Evolutionary conservation across 106 monocot species (phyloP), one percentile per base, ranked within the genome.

Genomic region (Dioscorea zingiberensis): DNA sequence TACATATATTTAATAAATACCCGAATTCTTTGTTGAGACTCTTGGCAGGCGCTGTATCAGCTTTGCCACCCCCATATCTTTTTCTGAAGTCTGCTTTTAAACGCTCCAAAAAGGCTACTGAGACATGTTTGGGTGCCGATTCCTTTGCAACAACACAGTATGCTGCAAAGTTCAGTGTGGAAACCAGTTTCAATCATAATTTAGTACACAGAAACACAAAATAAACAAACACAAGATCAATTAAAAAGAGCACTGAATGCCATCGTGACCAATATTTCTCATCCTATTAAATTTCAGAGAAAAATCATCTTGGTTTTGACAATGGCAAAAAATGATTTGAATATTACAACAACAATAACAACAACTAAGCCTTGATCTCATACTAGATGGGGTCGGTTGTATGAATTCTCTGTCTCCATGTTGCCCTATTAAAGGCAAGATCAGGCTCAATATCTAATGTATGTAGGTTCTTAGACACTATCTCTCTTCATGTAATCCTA

Each of bases 11-110:
- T 30, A 4, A 55, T 58, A 57, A 77, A 76, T 83, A 95, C 91
- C 91, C 88, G 68, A 91, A 95, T 81, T 95, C 91, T 74, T 95
- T 91, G 25, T 88, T 91, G 12, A 95, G 79, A 74, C 91, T 95
- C 77, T 91, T 95, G 18, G 95, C 85, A 61, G 74, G 73, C 58
- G 95, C 95, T 15, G 95, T 95, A 70, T 88, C 95, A 48, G 95
- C 91, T 68, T 83, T 95, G 15, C 95, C 95, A 60, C 95, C 91
- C n/a, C 91, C 95, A 54, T 88, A 95, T 83, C 77, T 91, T 71
- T 81, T 85, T 62, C 44, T 83, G 59, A 95, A 95, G 62, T 95
- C 95, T 18, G 59, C 76, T 59, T 95, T 95, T 44, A 91, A 49
- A 47, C 83, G 72, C 44, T 95, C 95, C 57, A 95, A 69, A 70